phyloP scores from a whole-genome alignment of 2,329 filamentous ascomycete species.

The Hymenoscyphus fructigenus region DNA sequence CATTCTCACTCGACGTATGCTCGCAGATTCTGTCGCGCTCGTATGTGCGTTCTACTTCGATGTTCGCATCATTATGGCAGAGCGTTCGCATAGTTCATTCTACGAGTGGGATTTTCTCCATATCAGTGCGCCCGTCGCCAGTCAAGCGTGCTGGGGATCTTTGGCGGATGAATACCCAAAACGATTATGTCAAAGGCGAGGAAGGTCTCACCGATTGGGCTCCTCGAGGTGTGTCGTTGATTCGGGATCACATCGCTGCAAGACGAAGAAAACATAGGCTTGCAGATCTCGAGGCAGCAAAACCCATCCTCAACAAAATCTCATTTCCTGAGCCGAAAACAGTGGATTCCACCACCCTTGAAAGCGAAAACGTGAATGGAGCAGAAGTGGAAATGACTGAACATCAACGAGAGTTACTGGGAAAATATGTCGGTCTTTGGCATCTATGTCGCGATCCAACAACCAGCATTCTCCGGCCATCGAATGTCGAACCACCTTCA shows the following conservation, averaged over 20 bases:
- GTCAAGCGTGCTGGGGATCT: conserved; percentile 90
- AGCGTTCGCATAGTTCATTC: conserved; percentile 83
- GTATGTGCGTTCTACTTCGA: conserved; percentile 81
- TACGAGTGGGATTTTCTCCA: conserved; percentile 79
- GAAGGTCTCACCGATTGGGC: conserved; percentile 83
- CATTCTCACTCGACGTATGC: conserved; percentile 76
- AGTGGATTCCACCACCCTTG: conserved; percentile 32
- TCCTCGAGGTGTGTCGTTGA: conserved; percentile 83
- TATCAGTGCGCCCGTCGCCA: conserved; percentile 81
- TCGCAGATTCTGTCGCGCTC: conserved; percentile 81
- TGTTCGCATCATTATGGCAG: conserved; percentile 86
- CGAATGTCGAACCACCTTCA: conserved; percentile 67
- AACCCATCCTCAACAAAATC: conserved; percentile 63
- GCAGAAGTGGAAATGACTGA: conserved; percentile 19
- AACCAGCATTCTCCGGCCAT: conserved; percentile 53
- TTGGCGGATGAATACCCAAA: conserved; percentile 93
- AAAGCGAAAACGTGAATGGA: conserved; percentile 13
- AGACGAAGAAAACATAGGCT: conserved; percentile 72
- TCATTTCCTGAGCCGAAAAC: conserved; percentile 36
- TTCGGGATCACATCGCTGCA: conserved; percentile 80
- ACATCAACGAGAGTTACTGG: conserved; percentile 43
- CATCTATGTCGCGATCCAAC: conserved; percentile 35
- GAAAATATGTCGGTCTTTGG: conserved; percentile 39
- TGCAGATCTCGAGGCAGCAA: conserved; percentile 76
- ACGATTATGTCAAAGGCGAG: conserved; percentile 95